These are phyloP conservation scores for Aspergillus caelatus DNA, from an alignment of 2,329 filamentous ascomycete species.

Conservation along the genomic window DNA sequence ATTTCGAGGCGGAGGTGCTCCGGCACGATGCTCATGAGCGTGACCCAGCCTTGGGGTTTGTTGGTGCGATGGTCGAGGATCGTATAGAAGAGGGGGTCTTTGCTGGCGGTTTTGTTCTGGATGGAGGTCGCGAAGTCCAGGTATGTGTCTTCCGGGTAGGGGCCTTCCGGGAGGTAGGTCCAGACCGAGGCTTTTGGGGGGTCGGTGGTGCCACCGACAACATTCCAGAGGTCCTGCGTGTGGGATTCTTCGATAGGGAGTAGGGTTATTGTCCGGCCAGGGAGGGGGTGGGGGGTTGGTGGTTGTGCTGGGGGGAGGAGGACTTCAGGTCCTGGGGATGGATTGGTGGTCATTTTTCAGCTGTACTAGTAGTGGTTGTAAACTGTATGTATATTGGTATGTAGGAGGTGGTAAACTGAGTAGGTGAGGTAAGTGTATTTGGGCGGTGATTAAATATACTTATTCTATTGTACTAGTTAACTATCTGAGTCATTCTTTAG, in stretches of 20 bases:
- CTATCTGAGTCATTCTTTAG: not conserved
- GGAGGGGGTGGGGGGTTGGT: not conserved
- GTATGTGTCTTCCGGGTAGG: not conserved
- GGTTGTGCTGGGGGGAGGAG: not conserved
- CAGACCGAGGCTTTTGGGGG: not conserved
- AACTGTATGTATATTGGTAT: not conserved
- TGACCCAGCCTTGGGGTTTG: not conserved
- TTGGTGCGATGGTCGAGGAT: not conserved
- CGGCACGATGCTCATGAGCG: slow-evolving; percentile 4
- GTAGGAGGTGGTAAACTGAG: not conserved
- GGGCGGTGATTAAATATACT: not conserved
- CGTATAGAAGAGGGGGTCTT: slow-evolving; percentile 2
- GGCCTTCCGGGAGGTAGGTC: not conserved
- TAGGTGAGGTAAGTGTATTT: not conserved
- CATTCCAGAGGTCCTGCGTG: not conserved
- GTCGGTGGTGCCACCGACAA: not conserved
- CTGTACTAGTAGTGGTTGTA: no score
- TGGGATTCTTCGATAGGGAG: not conserved
- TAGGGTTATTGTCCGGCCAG: not conserved
- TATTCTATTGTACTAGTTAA: not conserved
- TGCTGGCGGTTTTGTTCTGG: not conserved
- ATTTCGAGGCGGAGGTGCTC: slow-evolving; percentile 1
- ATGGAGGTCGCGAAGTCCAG: not conserved
- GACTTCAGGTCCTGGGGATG: no score
- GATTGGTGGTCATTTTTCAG: not conserved